phyloP scores from a whole-genome alignment of 1,139 yeast species.

The Suhomyces bribrorum region DNA sequence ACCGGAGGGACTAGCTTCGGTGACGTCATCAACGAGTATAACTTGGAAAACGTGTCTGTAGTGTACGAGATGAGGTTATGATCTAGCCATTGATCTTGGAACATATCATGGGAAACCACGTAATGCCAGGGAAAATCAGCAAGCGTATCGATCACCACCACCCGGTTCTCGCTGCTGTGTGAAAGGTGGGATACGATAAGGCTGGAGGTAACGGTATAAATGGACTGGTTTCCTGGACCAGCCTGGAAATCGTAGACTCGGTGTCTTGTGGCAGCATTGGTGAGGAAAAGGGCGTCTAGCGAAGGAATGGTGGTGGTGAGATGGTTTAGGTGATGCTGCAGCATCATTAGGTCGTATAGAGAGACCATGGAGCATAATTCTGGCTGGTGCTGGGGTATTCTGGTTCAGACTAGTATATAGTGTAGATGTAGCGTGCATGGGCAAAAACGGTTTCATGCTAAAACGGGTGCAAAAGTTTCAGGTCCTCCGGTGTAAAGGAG shows the following conservation, averaged over 20 bases:
- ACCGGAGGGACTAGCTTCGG: conserved; percentile 6
- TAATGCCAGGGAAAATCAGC: conserved; percentile 32
- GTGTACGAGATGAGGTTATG: conserved; percentile 18
- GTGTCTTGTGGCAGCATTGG: conserved; percentile 14
- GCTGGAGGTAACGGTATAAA: conserved; percentile 24
- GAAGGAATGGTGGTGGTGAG: conserved; percentile 31
- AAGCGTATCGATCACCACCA: conserved; percentile 35
- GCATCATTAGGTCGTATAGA: conserved; percentile 23
- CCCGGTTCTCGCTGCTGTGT: conserved; percentile 15
- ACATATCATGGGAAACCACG: conserved; percentile 22
- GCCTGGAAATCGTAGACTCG: conserved; percentile 41
- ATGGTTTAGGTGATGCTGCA: conserved; percentile 22
- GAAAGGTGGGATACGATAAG: conserved; percentile 34
- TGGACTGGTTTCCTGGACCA: conserved; percentile 33
- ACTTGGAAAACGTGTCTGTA: conserved; percentile 32
- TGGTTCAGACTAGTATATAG: too few species aligned
- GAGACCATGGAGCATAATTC: conserved; percentile 22
- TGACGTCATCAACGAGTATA: conserved; percentile 22
- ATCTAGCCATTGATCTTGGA: conserved; percentile 21
- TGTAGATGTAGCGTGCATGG: too few species aligned
- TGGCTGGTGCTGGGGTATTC: too few species aligned
- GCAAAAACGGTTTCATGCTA: too few species aligned
- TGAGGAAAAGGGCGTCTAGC: conserved; percentile 25
- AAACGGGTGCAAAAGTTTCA: too few species aligned
- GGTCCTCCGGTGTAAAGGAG: too few species aligned